These are phyloP conservation scores for Andrographis paniculata DNA, from an alignment of 305 asterid genomes.

Conservation along the genomic window DNA sequence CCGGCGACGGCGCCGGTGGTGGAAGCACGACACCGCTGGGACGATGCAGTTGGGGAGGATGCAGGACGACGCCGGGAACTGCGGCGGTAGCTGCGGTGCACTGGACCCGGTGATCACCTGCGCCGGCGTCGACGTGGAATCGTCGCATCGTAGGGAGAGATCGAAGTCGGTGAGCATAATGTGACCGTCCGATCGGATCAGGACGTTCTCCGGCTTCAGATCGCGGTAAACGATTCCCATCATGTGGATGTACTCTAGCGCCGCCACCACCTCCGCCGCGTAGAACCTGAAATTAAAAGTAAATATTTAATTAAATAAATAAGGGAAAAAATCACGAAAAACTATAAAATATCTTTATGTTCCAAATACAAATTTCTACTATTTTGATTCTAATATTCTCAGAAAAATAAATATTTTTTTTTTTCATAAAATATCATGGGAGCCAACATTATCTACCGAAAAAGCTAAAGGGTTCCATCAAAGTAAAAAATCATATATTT, in stretches of 20 bases:
- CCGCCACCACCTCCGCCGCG: slow-evolving; percentile 74
- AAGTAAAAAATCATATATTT: too few relatives aligned
- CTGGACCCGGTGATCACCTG: slow-evolving; percentile 39
- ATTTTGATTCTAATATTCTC: too few relatives aligned
- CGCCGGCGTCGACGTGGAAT: slow-evolving; percentile 66
- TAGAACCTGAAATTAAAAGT: slow-evolving; percentile 45
- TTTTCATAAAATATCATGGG: too few relatives aligned
- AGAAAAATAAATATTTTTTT: too few relatives aligned
- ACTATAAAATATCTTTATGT: too few relatives aligned
- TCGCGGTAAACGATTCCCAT: slow-evolving; percentile 83
- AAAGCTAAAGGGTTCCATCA: too few relatives aligned
- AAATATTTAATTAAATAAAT: too few relatives aligned
- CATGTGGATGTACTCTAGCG: slow-evolving; percentile 79
- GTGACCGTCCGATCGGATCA: slow-evolving; percentile 75
- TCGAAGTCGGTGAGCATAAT: slow-evolving; percentile 83
- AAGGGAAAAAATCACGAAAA: too few relatives aligned
- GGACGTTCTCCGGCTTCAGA: slow-evolving; percentile 72
- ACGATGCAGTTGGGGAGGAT: slow-evolving; percentile 74
- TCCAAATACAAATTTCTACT: too few relatives aligned
- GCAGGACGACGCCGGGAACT: slow-evolving; percentile 52
- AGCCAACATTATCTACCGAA: too few relatives aligned
- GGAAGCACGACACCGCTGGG: slow-evolving; percentile 67
- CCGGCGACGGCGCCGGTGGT: slow-evolving; percentile 28
- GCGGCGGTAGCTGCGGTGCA: slow-evolving; percentile 31
- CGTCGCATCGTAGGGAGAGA: slow-evolving; percentile 66